Evolutionary conservation across 106 monocot species (phyloP), one percentile per base, ranked within the genome.

Genomic region (Platanthera zijinensis): DNA sequence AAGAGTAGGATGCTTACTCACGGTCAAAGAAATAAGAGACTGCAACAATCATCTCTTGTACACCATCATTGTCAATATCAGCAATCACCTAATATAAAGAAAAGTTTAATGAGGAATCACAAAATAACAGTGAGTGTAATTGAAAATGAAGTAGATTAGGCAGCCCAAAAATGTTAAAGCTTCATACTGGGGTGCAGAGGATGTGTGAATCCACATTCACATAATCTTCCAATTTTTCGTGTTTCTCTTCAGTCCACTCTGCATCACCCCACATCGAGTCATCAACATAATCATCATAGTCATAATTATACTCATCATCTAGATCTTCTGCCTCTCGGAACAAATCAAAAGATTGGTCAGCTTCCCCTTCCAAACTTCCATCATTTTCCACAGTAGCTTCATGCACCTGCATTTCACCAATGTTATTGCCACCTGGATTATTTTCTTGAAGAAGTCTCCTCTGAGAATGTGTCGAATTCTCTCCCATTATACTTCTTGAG

Each of bases 271-370:
- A 99, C 99, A 94, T 86, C 48, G 90, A 79, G 18, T 89, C 86
- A 66, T 99, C 88, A 79, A 94, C 90, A 85, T 94, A 88, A 78
- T 99, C 99, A 85, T 99, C 99, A 83, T 99, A 99, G 77, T 99
- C 99, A 80, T 94, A 99, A 79, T 83, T 83, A 80, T 99, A 99
- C 63, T 99, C 94, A 83, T 99, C 94, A 78, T 78, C 81, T 54
- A 99, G 57, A 50, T 94, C 92, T 77, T 97, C 89, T 19, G 63
- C 71, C 62, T 90, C 84, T 17, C 94, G 78, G 51, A 99, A 92
- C 56, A 99, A 69, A 83, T 99, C 92, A 90, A 99, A 99, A 72
- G 99, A 99, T 28, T 85, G 73, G 85, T 92, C 89, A 72, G 94
- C 94, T 57, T 86, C 92, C 10, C 81, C 90, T 70, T 88, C 92